A percentile compares a stretch with the other conserved stretches of the same genome.
Evolutionary conservation across 73 alveolate genomes (phyloP).

Genomic region (Paraurostyla sp.): DNA sequence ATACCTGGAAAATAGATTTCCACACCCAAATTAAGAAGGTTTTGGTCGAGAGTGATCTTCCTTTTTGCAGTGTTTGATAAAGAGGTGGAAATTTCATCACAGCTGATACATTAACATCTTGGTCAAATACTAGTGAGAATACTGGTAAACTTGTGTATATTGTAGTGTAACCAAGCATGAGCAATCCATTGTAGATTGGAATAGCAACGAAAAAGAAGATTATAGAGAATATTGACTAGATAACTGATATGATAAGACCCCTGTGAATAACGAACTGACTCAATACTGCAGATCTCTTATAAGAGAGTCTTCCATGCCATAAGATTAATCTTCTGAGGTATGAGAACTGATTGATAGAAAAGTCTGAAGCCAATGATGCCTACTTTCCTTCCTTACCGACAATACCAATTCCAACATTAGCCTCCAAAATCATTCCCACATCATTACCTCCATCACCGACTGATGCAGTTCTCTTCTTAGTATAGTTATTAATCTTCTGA

Average conservation of each 20-base stretch:
- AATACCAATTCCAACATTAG: conserved; percentile 85
- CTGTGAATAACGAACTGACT: conserved; percentile 97
- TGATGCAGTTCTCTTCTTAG: conserved; percentile 82
- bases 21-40: conserved; percentile 96
- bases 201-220: conserved; percentile 95
- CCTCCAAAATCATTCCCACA: conserved; percentile 75
- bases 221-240: conserved; percentile 91
- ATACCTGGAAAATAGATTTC: conserved; percentile 88
- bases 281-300: conserved; percentile 80
- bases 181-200: conserved; percentile 97
- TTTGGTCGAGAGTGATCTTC: conserved; percentile 90
- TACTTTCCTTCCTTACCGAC: conserved; percentile 95
- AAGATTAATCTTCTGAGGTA: conserved; percentile 79
- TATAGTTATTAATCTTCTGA: conserved; percentile 80
- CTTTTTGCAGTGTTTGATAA: conserved; percentile 90
- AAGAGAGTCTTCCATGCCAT: conserved; percentile 87
- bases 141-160: conserved; percentile 96
- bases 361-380: conserved; percentile 86
- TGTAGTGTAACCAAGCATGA: conserved; percentile 98
- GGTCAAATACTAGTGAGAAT: conserved; percentile 93
- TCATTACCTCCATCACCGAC: conserved; percentile 79
- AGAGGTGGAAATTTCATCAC: conserved; percentile 93
- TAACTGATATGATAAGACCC: conserved; percentile 95
- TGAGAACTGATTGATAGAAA: conserved; percentile 82
- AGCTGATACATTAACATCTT: conserved; percentile 87